phyloP scores from a whole-genome alignment of 257 asterid genomes.

The Solanum infundibuliforme region DNA sequence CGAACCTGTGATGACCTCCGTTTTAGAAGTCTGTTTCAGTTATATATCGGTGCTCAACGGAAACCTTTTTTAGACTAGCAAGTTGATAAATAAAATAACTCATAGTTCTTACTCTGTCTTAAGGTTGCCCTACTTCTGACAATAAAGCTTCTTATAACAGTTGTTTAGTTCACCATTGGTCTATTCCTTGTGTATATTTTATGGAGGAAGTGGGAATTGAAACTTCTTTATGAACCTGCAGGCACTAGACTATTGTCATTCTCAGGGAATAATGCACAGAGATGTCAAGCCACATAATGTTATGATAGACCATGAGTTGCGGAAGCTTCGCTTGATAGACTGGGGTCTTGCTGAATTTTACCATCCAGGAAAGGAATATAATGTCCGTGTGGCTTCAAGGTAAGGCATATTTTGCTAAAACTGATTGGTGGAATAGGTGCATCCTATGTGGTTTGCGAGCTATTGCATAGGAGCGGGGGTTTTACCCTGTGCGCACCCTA shows the following conservation, averaged over 20 bases:
- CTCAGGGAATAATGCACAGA: constrained; percentile 66
- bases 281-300: constrained; percentile 87
- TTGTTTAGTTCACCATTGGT: neutral
- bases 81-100: neutral
- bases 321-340: constrained; percentile 73
- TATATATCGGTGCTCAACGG: neutral
- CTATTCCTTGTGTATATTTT: neutral
- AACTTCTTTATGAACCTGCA: constrained; percentile 14
- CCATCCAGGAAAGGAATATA: constrained; percentile 76
- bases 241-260: constrained; percentile 78
- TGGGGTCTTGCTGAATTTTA: constrained; percentile 75
- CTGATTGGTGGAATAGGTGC: neutral
- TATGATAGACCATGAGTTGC: constrained; percentile 74
- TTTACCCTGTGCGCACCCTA: no score
- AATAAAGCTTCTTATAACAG: neutral
- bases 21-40: neutral
- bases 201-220: neutral
- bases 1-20: neutral
- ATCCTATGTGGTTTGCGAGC: no score
- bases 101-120: neutral
- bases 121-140: neutral
- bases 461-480: no score
- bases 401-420: constrained; percentile 4
- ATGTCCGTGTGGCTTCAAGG: constrained; percentile 86
- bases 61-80: neutral